Evolutionary conservation across 768 basidiomycete species (phyloP).

Genomic region (Tubosaeta sp.): DNA sequence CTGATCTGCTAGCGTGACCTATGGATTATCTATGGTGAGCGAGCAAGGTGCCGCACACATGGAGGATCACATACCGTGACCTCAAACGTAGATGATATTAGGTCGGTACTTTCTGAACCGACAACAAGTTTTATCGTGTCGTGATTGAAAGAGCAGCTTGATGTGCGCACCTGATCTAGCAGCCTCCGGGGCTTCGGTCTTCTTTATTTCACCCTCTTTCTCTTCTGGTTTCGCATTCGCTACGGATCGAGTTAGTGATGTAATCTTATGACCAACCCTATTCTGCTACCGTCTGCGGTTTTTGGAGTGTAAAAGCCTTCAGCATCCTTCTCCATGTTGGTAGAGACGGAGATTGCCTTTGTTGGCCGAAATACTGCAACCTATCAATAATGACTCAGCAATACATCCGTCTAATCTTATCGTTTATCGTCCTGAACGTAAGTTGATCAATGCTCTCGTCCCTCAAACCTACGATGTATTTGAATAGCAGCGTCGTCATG

Average conservation of each 20-base stretch:
- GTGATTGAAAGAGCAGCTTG: neutral
- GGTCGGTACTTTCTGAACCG: constrained; percentile 42
- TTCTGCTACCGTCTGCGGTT: constrained; percentile 36
- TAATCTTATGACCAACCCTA: neutral
- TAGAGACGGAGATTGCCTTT: neutral
- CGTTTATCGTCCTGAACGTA: neutral
- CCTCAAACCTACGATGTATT: neutral
- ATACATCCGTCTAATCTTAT: constrained; percentile 16
- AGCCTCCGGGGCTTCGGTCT: constrained; percentile 16
- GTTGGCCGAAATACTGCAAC: neutral
- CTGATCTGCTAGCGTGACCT: constrained; percentile 97
- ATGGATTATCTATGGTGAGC: constrained; percentile 28
- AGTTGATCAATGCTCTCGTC: too few species aligned
- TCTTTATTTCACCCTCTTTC: constrained; percentile 25
- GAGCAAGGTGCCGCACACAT: neutral
- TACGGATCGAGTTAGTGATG: constrained; percentile 9
- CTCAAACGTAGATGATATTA: constrained; percentile 78
- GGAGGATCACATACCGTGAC: constrained; percentile 53
- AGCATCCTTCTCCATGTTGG: constrained; percentile 64
- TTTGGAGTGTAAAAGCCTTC: constrained; percentile 73
- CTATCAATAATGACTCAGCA: constrained; percentile 23
- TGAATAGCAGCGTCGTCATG: constrained; percentile 2
- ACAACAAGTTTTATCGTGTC: neutral
- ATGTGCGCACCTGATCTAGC: constrained; percentile 20
- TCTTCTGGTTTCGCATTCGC: constrained; percentile 21